A percentile compares a stretch with the other conserved stretches of the same genome.
phyloP scores from a whole-genome alignment of 1,284 basidiomycete species.

The Irpex lacteus region DNA sequence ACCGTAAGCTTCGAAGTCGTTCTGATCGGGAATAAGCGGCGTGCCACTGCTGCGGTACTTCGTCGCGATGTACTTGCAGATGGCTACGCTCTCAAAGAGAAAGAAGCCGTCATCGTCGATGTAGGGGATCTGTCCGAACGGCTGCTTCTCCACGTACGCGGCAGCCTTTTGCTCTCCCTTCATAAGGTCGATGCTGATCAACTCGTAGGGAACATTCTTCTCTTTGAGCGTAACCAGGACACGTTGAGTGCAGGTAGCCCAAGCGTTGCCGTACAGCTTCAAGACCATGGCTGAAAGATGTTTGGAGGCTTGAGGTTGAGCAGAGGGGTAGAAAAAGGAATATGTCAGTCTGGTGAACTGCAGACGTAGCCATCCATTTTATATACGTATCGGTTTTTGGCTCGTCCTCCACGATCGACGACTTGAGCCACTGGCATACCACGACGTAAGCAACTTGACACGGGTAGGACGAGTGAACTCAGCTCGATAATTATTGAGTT shows the following conservation, averaged over 20 bases:
- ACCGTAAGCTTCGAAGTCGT: background rate
- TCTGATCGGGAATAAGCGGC: background rate
- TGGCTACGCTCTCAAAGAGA: slow-evolving; percentile 53
- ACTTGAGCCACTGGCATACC: no score
- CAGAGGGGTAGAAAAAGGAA: no score
- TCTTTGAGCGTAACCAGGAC: slow-evolving; percentile 47
- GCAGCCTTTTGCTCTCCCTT: slow-evolving; percentile 46
- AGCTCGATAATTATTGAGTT: no score
- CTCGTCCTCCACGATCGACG: no score
- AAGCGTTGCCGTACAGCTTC: slow-evolving; percentile 41
- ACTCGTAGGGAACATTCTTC: slow-evolving; percentile 50
- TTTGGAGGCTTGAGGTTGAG: no score
- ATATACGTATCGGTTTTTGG: no score
- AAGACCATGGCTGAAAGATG: slow-evolving; percentile 17
- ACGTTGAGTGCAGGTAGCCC: slow-evolving; percentile 45
- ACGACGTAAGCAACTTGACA: no score
- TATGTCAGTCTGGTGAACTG: no score
- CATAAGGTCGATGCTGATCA: slow-evolving; percentile 39
- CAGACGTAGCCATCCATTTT: no score
- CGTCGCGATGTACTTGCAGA: slow-evolving; percentile 44
- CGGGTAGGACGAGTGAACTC: no score
- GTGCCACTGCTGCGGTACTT: background rate
- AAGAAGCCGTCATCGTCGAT: slow-evolving; percentile 52
- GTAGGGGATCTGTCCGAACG: slow-evolving; percentile 69
- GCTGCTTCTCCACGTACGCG: slow-evolving; percentile 46